Conservation (phyloP, 192 early-diverging fungal species). For the Podila minutissima region DNA sequence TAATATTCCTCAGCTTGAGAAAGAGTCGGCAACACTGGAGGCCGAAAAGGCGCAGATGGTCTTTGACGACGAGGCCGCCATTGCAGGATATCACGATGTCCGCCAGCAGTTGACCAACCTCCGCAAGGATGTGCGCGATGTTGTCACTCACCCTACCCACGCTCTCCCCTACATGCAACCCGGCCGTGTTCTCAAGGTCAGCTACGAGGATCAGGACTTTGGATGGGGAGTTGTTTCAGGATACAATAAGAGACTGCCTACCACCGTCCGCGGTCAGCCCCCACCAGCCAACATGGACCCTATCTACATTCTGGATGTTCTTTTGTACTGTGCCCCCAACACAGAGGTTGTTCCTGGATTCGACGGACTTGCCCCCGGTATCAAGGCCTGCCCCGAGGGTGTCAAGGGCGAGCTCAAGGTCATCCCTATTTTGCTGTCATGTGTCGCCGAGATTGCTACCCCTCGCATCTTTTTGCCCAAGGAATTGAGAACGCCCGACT, state of each 20-base stretch:
- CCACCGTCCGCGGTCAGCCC: constrained; percentile 24
- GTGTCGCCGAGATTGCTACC: constrained; percentile 77
- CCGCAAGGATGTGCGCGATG: constrained; percentile 71
- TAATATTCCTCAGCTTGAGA: constrained; percentile 80
- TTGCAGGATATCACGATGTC: constrained; percentile 82
- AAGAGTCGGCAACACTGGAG: constrained; percentile 68
- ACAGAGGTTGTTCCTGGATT: constrained; percentile 61
- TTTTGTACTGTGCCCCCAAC: constrained; percentile 80
- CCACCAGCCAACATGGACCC: constrained; percentile 44
- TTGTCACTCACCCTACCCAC: constrained; percentile 85
- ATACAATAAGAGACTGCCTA: constrained; percentile 44
- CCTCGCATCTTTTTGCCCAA: constrained; percentile 80
- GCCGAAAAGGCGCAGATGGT: constrained; percentile 58
- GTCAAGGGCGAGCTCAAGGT: constrained; percentile 65
- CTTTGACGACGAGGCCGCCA: constrained; percentile 75
- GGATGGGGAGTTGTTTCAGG: constrained; percentile 91
- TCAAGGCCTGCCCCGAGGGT: constrained; percentile 65
- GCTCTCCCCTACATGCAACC: constrained; percentile 86
- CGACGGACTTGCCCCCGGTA: constrained; percentile 53
- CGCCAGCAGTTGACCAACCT: constrained; percentile 74
- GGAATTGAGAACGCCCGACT: constrained; percentile 67
- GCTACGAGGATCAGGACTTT: constrained; percentile 75
- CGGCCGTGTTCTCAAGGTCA: constrained; percentile 81
- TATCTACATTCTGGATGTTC: constrained; percentile 85
- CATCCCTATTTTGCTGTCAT: constrained; percentile 79